These are phyloP conservation scores for Elsinoe perseae DNA, from an alignment of 2,329 filamentous ascomycete species.

Conservation along the genomic window DNA sequence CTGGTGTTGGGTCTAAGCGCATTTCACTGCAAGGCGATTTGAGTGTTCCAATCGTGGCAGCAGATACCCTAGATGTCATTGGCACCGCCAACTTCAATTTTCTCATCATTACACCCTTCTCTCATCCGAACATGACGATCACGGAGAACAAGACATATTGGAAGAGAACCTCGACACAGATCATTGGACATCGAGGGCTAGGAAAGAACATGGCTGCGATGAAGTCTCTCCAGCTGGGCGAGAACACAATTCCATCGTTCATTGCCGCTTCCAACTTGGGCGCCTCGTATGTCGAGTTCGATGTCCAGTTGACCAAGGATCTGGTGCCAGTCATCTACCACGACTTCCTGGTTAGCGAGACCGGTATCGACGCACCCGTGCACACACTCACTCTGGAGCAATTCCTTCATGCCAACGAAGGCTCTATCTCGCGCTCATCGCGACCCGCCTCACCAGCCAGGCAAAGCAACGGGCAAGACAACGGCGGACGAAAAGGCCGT, in stretches of 20 bases:
- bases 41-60: slow-evolving; percentile 81
- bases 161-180: slow-evolving; percentile 88
- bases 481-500: slow-evolving; percentile 24
- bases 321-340: slow-evolving; percentile 98
- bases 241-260: slow-evolving; percentile 93
- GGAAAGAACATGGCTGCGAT: slow-evolving; percentile 84
- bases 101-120: slow-evolving; percentile 86
- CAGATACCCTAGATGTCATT: slow-evolving; percentile 77
- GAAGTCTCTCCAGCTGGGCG: slow-evolving; percentile 84
- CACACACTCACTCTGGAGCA: slow-evolving; percentile 92
- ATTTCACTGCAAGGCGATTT: slow-evolving; percentile 89
- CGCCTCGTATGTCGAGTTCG: slow-evolving; percentile 63
- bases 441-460: slow-evolving; percentile 40
- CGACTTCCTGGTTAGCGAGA: slow-evolving; percentile 95
- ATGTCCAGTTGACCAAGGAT: slow-evolving; percentile 98
- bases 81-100: slow-evolving; percentile 97
- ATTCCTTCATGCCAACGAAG: slow-evolving; percentile 78
- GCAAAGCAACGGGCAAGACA: slow-evolving; percentile 14
- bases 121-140: slow-evolving; percentile 87
- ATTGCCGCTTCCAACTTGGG: slow-evolving; percentile 92
- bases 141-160: slow-evolving; percentile 90
- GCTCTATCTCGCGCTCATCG: slow-evolving; percentile 39
- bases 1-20: slow-evolving; percentile 72
- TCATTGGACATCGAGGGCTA: slow-evolving; percentile 64
- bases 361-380: slow-evolving; percentile 91